Conservation (phyloP, 1,284 basidiomycete genomes). For the Rhodotorula sp. region DNA sequence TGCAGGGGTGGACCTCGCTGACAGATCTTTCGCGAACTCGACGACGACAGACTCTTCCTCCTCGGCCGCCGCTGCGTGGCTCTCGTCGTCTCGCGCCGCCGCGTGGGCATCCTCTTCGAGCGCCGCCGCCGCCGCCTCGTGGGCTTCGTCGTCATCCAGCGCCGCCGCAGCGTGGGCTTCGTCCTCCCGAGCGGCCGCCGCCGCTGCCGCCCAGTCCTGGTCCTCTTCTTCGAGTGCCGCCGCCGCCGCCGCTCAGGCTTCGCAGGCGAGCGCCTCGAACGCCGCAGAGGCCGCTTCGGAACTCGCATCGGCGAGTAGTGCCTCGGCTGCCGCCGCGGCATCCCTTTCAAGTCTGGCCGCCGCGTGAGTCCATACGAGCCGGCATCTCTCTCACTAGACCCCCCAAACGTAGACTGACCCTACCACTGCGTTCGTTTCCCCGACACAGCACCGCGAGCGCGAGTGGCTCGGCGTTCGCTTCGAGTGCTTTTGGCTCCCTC, state of each 20-base stretch:
- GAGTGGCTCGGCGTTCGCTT: background rate
- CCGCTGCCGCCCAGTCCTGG: background rate
- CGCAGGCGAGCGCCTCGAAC: background rate
- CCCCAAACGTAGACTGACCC: no score
- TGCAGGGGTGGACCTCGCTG: background rate
- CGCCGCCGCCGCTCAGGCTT: slow-evolving; percentile 1
- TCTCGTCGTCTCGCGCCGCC: slow-evolving; percentile 1
- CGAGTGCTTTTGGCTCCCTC: background rate
- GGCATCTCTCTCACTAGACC: no score
- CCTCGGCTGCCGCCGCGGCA: background rate
- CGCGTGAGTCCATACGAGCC: background rate
- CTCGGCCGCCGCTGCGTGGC: slow-evolving; percentile 7
- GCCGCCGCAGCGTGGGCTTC: slow-evolving; percentile 2
- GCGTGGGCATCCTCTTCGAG: slow-evolving; percentile 5
- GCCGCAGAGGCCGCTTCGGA: background rate
- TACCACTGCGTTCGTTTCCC: background rate
- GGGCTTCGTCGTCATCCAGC: background rate
- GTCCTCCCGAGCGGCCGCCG: background rate
- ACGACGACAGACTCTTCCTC: background rate
- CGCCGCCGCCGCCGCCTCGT: slow-evolving; percentile 7
- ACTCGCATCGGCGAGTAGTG: background rate
- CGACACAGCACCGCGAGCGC: background rate
- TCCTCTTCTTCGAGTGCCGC: background rate
- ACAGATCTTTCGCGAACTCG: background rate
- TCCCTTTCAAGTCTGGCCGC: background rate